These are phyloP conservation scores for Plenodomus tracheiphilus DNA, from an alignment of 2,329 filamentous ascomycete species.

Conservation along the genomic window DNA sequence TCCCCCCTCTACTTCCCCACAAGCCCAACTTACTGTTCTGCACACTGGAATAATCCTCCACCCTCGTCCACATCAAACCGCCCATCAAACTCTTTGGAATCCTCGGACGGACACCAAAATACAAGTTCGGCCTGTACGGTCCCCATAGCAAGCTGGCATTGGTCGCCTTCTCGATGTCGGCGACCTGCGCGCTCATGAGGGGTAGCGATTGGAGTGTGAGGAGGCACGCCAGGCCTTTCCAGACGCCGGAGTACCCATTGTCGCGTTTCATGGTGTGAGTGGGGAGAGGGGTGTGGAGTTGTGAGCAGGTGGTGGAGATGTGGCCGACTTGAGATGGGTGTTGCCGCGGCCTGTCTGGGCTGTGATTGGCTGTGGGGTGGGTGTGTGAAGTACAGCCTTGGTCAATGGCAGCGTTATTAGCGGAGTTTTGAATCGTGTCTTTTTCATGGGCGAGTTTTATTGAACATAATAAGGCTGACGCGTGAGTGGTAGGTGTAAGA, in stretches of 20 bases:
- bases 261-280: conserved; percentile 30
- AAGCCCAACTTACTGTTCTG: conserved; percentile 67
- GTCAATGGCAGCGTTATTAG: too few species aligned
- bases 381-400: neutral
- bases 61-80: conserved; percentile 84
- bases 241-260: conserved; percentile 21
- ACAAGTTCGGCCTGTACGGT: conserved; percentile 89
- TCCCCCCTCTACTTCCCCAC: too few species aligned
- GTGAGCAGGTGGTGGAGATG: conserved; percentile 14
- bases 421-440: too few species aligned
- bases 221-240: conserved; percentile 25
- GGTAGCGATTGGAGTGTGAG: conserved; percentile 31
- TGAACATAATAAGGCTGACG: too few species aligned
- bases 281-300: conserved; percentile 19
- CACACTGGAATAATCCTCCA: conserved; percentile 75
- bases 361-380: conserved; percentile 19
- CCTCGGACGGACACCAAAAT: conserved; percentile 86
- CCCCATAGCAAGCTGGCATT: conserved; percentile 95
- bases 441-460: too few species aligned
- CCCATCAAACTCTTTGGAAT: conserved; percentile 79
- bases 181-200: conserved; percentile 34
- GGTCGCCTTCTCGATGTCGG: conserved; percentile 51
- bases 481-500: too few species aligned
- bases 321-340: conserved; percentile 5
- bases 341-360: conserved; percentile 11